phyloP scores from a whole-genome alignment of 2,329 filamentous ascomycete genomes.

The Microcera coccophila region DNA sequence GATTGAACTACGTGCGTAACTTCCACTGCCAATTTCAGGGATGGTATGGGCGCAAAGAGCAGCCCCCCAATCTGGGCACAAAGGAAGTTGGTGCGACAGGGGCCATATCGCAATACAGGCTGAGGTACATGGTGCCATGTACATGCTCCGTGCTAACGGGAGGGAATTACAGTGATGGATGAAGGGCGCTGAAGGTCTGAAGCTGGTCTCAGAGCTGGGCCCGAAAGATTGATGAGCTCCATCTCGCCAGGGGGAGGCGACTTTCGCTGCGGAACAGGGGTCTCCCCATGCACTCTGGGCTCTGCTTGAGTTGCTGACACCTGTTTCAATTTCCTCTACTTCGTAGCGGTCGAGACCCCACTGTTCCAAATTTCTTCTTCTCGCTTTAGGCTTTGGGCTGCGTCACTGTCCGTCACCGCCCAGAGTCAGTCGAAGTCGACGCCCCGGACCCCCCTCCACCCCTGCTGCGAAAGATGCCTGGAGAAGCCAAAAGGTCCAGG shows the following conservation, averaged over 20 bases:
- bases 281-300: no score
- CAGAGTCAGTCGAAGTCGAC: neutral
- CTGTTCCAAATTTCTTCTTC: neutral
- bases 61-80: conserved; percentile 1
- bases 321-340: conserved; percentile 25
- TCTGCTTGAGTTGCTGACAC: neutral
- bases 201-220: neutral
- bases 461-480: no score
- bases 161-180: no score
- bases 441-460: neutral
- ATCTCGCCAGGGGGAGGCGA: neutral
- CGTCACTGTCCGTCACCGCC: conserved; percentile 1
- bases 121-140: neutral
- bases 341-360: conserved; percentile 14
- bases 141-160: no score
- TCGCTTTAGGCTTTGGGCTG: neutral
- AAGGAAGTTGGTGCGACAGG: conserved; percentile 1
- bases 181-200: neutral
- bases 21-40: no score
- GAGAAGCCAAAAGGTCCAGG: neutral
- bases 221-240: neutral
- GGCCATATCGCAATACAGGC: neutral
- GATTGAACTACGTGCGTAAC: no score
- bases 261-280: neutral
- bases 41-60: neutral